Base-by-base conservation (phyloP, 306 rosid genomes). In the Astragalus glycyphyllos region DNA sequence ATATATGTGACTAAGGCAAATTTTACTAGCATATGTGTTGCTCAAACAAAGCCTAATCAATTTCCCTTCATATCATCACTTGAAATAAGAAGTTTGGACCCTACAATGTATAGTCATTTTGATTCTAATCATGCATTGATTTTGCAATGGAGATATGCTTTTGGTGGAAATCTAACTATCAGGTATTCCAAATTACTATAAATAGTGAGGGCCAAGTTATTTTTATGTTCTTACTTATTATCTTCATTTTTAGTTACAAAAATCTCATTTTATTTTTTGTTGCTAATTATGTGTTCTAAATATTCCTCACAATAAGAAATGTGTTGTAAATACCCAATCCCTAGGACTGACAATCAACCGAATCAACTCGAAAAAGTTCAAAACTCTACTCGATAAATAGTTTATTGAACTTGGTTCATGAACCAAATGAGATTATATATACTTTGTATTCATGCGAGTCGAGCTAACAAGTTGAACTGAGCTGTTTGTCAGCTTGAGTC, bases 51-150 rank as follows among this genome's bases (percentile, higher is more conserved):
- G 49, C 71, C 86, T 50, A 71, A 84, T 5, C 67, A 83, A 35
- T 5, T 83, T 38, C 91, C 91, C 0, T 84, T 86, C 60, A 73
- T 86, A 70, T 81, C 86, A 1, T 72, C 83, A 4, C 69, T 83
- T 58, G 86, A 81, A 72, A 50, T 83, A 7, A 67, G 91, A 7
- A 56, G 78, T 68, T 55, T 81, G 77, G 83, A 47, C 20, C 49
- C 81, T 12, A 48, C 49, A 4, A 79, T 86, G 86, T 86, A 83
- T 61, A 55, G 23, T 4, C 73, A 70, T 46, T 37, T 76, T 38
- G 75, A 68, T 51, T 4, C 78, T 2, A 61, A 76, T 42, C 65
- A 66, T 51, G 69, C 80, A 12, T 62, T 86, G 83, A 7, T 58
- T 11, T 11, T 59, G 37, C 45, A 44, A 42, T 20, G 65, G 44